Evolutionary conservation across 1,284 basidiomycete genomes (phyloP).

Genomic region (Cryptococcus sp.): DNA sequence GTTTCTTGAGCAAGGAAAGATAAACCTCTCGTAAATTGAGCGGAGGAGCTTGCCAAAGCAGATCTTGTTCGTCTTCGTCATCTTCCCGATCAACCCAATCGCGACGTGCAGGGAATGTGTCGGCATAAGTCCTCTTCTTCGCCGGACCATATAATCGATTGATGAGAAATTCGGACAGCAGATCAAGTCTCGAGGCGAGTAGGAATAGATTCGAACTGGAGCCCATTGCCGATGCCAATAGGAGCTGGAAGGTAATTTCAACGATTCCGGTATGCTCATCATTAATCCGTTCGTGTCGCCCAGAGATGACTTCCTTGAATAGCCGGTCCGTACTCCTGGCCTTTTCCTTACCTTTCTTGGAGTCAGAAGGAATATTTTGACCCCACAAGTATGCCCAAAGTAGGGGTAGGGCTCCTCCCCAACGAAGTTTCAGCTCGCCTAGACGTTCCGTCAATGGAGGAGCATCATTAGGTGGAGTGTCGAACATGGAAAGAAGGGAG

Average conservation of each 20-base stretch:
- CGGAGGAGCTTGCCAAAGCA: slow-evolving; percentile 20
- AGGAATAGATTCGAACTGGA: slow-evolving; percentile 29
- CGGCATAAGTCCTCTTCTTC: slow-evolving; percentile 24
- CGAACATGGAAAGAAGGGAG: slow-evolving; percentile 27
- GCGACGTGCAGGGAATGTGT: slow-evolving; percentile 31
- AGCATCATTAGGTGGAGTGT: slow-evolving; percentile 9
- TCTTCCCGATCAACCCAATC: slow-evolving; percentile 27
- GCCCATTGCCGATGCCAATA: slow-evolving; percentile 18
- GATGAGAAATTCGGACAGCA: slow-evolving; percentile 31
- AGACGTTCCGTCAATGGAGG: slow-evolving; percentile 6
- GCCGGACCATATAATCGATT: slow-evolving; percentile 31
- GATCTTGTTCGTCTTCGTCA: slow-evolving; percentile 8
- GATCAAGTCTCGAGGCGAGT: slow-evolving; percentile 24
- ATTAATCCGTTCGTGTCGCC: background rate
- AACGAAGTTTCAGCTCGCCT: slow-evolving; percentile 26
- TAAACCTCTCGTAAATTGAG: slow-evolving; percentile 24
- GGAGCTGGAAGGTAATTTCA: slow-evolving; percentile 21
- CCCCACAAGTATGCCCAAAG: slow-evolving; percentile 40
- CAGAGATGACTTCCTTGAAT: background rate
- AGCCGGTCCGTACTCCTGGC: slow-evolving; percentile 3
- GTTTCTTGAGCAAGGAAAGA: slow-evolving; percentile 25
- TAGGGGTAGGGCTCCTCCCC: slow-evolving; percentile 22
- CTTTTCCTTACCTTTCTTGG: slow-evolving; percentile 13
- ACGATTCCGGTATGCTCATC: slow-evolving; percentile 11
- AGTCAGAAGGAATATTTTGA: background rate